These are phyloP conservation scores for Malassezia equina DNA, from an alignment of 1,284 basidiomycete genomes.

Conservation along the genomic window DNA sequence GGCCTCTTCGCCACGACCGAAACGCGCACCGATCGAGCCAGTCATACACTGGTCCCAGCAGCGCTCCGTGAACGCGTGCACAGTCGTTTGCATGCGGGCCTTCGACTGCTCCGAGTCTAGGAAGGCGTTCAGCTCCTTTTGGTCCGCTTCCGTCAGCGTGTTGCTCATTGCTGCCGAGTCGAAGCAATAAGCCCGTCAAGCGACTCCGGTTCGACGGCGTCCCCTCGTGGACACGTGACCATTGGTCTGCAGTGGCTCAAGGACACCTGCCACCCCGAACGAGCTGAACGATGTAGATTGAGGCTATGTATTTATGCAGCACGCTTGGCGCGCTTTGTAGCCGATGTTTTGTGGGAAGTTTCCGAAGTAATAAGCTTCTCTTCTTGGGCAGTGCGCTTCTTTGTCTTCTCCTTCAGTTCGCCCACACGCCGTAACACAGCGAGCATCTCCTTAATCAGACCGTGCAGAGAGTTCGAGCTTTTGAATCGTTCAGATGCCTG, in stretches of 20 bases:
- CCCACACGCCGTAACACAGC: slow-evolving; percentile 19
- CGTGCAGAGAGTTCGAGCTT: slow-evolving; percentile 50
- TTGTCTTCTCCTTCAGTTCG: not conserved
- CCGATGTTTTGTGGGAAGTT: not conserved
- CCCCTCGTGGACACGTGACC: not conserved
- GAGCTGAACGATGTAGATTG: no score
- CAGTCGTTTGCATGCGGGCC: slow-evolving; percentile 60
- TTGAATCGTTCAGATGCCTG: slow-evolving; percentile 23
- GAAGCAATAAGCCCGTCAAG: not conserved
- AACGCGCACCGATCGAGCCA: slow-evolving; percentile 68
- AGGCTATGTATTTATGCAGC: slow-evolving; percentile 9
- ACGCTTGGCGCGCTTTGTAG: slow-evolving; percentile 1
- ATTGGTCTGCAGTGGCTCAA: not conserved
- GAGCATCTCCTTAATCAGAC: slow-evolving; percentile 54
- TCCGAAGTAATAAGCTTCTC: not conserved
- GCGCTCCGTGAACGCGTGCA: slow-evolving; percentile 50
- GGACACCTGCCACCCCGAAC: no score
- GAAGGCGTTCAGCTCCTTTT: slow-evolving; percentile 64
- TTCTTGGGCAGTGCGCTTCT: not conserved
- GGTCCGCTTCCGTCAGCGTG: slow-evolving; percentile 14
- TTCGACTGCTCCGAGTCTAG: slow-evolving; percentile 79
- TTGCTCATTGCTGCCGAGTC: slow-evolving; percentile 8
- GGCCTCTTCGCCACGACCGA: slow-evolving; percentile 69
- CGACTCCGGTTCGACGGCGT: not conserved
- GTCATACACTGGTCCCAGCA: slow-evolving; percentile 64